Evolutionary conservation across 164 flowering plant genomes (phyloP).

Genomic region (Taxillus chinensis): DNA sequence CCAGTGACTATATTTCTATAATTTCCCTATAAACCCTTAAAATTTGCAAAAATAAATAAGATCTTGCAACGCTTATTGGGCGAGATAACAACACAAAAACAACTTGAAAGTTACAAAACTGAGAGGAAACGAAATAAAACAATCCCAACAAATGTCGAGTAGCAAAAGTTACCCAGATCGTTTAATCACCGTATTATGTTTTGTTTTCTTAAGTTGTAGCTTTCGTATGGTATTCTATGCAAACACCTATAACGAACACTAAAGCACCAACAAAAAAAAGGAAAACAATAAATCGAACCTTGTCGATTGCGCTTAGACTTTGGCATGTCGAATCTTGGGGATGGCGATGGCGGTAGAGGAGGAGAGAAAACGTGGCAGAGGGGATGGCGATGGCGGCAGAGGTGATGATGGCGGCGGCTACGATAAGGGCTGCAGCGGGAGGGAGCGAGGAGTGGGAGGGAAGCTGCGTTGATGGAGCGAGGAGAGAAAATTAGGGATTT

Average conservation of each 20-base stretch:
- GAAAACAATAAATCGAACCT: conserved; percentile 19
- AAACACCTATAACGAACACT: too few relatives aligned
- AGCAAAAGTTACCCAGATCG: not conserved
- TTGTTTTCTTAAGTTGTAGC: not conserved
- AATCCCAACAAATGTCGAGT: not conserved
- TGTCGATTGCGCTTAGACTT: conserved; percentile 54
- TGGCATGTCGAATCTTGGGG: conserved; percentile 32
- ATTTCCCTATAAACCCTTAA: not conserved
- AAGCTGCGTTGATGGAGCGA: too few relatives aligned
- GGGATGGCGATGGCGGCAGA: too few relatives aligned
- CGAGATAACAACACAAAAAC: not conserved
- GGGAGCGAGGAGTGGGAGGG: too few relatives aligned
- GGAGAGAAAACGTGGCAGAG: too few relatives aligned
- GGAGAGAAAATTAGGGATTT: too few relatives aligned
- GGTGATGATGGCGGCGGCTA: too few relatives aligned
- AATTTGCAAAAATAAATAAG: not conserved
- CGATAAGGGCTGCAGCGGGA: too few relatives aligned
- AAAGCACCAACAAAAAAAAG: not conserved
- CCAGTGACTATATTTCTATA: not conserved
- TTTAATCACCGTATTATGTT: not conserved
- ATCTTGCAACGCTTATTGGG: not conserved
- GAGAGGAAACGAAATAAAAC: too few relatives aligned
- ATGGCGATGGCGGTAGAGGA: too few relatives aligned
- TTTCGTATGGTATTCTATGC: not conserved
- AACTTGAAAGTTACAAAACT: not conserved